Conservation (phyloP, 1,284 basidiomycete genomes). For the Boletus mariae region DNA sequence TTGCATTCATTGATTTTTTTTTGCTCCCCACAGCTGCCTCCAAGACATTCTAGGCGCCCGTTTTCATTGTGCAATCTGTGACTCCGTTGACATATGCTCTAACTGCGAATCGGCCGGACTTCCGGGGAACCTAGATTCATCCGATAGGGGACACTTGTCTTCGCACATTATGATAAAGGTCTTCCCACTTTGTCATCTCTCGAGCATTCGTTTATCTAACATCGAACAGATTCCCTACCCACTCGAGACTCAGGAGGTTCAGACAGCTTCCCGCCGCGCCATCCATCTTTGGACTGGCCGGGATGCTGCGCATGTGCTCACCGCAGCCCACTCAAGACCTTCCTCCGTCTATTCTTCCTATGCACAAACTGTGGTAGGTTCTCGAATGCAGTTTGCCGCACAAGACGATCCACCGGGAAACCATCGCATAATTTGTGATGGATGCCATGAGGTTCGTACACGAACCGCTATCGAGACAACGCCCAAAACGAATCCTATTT, state of each 20-base stretch:
- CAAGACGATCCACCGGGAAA: constrained; percentile 39
- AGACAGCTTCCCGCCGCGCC: constrained; percentile 70
- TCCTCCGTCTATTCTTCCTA: constrained; percentile 60
- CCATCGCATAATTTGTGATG: constrained; percentile 57
- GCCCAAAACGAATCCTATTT: background rate
- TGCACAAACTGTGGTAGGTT: constrained; percentile 61
- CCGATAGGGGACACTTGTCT: constrained; percentile 71
- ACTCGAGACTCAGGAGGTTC: constrained; percentile 67
- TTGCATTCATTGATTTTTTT: background rate
- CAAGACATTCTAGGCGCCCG: constrained; percentile 86
- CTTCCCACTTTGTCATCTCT: constrained; percentile 9
- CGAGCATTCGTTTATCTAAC: background rate
- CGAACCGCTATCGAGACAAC: background rate
- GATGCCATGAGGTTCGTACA: constrained; percentile 52
- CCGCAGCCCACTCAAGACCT: constrained; percentile 42
- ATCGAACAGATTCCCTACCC: constrained; percentile 74
- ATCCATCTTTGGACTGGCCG: constrained; percentile 72
- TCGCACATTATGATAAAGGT: constrained; percentile 94
- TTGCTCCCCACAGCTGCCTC: constrained; percentile 59
- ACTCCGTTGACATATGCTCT: constrained; percentile 77
- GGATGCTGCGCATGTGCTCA: constrained; percentile 59
- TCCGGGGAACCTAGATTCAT: constrained; percentile 72
- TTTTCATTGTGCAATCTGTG: constrained; percentile 89
- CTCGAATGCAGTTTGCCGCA: constrained; percentile 30
- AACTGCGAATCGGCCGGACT: constrained; percentile 86